Evolutionary conservation across 345 rosid genomes (phyloP).

Genomic region (Bruguiera sexangula): DNA sequence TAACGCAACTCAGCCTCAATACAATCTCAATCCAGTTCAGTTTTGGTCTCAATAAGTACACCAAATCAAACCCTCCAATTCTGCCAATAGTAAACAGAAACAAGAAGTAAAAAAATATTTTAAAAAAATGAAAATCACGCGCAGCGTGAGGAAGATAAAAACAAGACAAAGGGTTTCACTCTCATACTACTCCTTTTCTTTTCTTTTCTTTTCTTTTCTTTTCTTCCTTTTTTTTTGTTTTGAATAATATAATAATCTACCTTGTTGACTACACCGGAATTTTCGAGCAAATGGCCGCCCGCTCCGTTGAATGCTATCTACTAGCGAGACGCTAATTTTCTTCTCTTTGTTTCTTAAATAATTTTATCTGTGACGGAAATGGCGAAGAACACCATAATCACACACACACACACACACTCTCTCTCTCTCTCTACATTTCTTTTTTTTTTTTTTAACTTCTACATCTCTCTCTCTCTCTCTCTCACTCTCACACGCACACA

Average conservation of each 20-base stretch:
- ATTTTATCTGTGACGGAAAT: conserved; percentile 17
- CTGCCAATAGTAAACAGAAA: conserved; percentile 19
- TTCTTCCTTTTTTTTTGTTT: conserved; percentile 9
- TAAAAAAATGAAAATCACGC: not conserved
- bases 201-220: too few species aligned
- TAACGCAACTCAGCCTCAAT: conserved; percentile 5
- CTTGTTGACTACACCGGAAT: conserved; percentile 8
- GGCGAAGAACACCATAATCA: not conserved
- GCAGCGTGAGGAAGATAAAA: not conserved
- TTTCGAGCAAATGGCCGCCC: not conserved
- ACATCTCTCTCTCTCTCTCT: too few species aligned
- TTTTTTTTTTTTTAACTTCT: too few species aligned
- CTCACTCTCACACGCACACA: too few species aligned
- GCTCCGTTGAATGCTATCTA: not conserved
- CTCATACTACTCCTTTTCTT: not conserved
- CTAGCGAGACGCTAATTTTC: not conserved
- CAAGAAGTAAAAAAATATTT: too few species aligned
- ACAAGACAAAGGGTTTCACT: not conserved
- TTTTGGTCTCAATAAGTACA: conserved; percentile 10
- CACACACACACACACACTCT: too few species aligned
- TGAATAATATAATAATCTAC: conserved; percentile 4
- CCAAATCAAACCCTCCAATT: conserved; percentile 18
- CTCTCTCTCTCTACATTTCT: not conserved
- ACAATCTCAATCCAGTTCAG: conserved; percentile 19
- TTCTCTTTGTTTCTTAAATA: too few species aligned